Base-by-base conservation (phyloP, 106 monocot species). In the Posidonia australis region DNA sequence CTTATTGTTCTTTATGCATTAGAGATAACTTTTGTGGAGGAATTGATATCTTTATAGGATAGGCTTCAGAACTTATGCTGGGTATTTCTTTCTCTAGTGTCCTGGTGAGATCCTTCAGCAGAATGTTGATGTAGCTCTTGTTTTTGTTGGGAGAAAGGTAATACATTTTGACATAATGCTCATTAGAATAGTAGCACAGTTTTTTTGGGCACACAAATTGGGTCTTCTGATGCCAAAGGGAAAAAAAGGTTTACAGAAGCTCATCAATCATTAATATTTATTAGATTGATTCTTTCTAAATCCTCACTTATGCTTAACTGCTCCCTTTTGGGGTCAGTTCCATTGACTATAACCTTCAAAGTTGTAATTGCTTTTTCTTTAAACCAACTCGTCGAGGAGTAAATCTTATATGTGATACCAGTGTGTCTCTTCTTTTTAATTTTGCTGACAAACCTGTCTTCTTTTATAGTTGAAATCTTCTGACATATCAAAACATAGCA, bases 71-170 rank as follows among this genome's bases (percentile, higher is more conserved):
- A 13, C 60, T 43, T 65, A 24, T 29, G 16, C 7, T 60, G 30
- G 24, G 11, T 29, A 2, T 78, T 62, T 66, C 46, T 54, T 55
- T 22, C 46, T 56, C 3, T 60, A 94, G 94, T 94, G 94, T 51
- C 73, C 82, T 72, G 76, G 41, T 12, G 46, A 78, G 56, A 76
- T 75, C 6, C 47, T 30, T 55, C 46, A 70, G 31, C 61, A 72
- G 29, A 66, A 76, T 64, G 76, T 90, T 58, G 94, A 94, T 71
- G 65, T 84, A 67, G 90, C 82, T 29, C 74, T 94, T 70, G 67
- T 94, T 54, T 94, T 86, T 74, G 58, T 94, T 65, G 94, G 94
- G 55, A 80, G 60, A 76, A 84, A 90, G 89, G 94, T 82, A 80
- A 68, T 1, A 6, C 14, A 28, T 46, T 65, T 36, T 36, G 36